Base-by-base conservation (phyloP, 2,329 filamentous ascomycete genomes). In the Zelopaecilomyces penicillatus region DNA sequence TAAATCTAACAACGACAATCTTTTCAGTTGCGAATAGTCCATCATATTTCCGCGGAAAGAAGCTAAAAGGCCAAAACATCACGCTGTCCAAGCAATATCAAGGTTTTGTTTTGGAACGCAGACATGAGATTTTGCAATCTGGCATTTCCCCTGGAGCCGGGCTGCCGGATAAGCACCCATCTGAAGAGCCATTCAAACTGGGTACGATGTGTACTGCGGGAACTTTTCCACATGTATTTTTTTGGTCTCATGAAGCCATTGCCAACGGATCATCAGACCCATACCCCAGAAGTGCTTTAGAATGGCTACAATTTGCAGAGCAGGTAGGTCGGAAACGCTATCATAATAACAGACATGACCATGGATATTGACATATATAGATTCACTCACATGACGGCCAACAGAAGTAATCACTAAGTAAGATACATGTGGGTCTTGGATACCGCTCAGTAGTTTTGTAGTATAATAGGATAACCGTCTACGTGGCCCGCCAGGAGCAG, bases 181-280 rank as follows among this genome's bases (percentile, higher is more conserved):
- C 71, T 3, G 67, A 69, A 11, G 57, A 67, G 35, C 55, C 59
- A 6, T 61, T 68, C 9, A 70, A 76, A 27, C 70, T 76, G 1
- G 75, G 79, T 7, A 71, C 70, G 19, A 66, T 91, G 53, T 74
- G 69, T 78, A 37, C 70, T 81, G 19, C 81, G 80, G 1, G 72
- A 72, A 11, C 96, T 96, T 58, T 79, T 88, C 5, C 73, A 85
- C 44, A 62, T 95, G 41, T 19, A 19, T 66, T 87, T 3, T 74
- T 95, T n/a, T 97, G 90, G 90, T 82, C 78, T 0, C 89, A 95
- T 61, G 89, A 93, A 53, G 64, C 67, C 1, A 55, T 78, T 41
- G 80, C 80, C 5, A 80, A 83, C 48, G 71, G 72, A 1, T 70
- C 71, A 29, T 66, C 67, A 5, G 87, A 95, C 64, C 70, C 76